These are phyloP conservation scores for Aspergillus homomorphus DNA, from an alignment of 495 filamentous ascomycete species.

Conservation along the genomic window DNA sequence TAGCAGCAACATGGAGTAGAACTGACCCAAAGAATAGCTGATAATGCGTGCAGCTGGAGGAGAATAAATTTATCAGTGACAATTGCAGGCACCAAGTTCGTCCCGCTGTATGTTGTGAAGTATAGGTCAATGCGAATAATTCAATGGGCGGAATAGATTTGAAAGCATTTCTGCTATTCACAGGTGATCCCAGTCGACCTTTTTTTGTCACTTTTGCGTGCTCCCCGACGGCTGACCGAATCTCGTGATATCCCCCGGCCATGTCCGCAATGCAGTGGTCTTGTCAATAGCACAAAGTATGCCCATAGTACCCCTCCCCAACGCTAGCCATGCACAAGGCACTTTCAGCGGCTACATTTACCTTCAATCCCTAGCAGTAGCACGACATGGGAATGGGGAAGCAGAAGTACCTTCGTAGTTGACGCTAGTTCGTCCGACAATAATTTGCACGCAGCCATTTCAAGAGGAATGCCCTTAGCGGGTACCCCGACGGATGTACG, in stretches of 20 bases:
- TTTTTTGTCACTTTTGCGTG: too few species aligned
- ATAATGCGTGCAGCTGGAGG: not conserved
- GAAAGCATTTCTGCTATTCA: too few species aligned
- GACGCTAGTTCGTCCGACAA: not conserved
- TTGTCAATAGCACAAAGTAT: not conserved
- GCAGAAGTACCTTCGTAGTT: not conserved
- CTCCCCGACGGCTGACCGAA: too few species aligned
- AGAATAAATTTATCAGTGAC: not conserved
- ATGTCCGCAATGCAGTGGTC: not conserved
- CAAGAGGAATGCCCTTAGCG: not conserved
- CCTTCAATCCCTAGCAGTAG: not conserved
- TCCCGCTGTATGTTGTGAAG: not conserved
- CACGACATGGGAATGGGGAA: not conserved
- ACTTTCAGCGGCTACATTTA: not conserved
- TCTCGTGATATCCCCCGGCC: not conserved
- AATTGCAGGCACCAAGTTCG: not conserved
- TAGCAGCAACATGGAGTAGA: not conserved
- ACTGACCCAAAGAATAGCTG: too few species aligned
- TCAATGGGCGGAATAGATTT: too few species aligned
- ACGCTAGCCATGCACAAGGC: not conserved
- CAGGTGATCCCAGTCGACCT: too few species aligned
- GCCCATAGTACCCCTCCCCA: not conserved
- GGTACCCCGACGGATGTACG: not conserved
- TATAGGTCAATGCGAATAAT: not conserved
- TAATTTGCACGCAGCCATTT: not conserved